phyloP scores from a whole-genome alignment of 2,329 filamentous ascomycete species.

The Ceratocystis destructans region DNA sequence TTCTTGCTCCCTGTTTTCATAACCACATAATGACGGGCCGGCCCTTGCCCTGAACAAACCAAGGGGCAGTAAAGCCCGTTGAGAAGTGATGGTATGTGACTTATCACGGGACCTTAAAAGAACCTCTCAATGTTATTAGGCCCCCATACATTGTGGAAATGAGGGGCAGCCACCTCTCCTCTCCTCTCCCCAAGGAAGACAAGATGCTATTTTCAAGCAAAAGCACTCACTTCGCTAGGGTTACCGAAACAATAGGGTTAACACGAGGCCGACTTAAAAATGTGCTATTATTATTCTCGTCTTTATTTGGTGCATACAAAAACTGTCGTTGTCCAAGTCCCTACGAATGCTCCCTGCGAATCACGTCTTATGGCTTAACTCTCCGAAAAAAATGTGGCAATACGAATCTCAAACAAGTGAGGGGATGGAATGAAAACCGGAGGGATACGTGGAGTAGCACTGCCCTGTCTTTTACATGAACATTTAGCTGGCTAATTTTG shows the following conservation, averaged over 20 bases:
- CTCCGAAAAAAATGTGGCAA: not conserved
- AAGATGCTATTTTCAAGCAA: no score
- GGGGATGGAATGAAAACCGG: not conserved
- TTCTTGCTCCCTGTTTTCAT: not conserved
- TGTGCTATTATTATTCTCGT: not conserved
- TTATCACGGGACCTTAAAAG: not conserved
- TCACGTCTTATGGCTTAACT: not conserved
- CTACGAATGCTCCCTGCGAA: not conserved
- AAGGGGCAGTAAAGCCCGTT: not conserved
- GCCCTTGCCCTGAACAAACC: not conserved
- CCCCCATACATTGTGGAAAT: no score
- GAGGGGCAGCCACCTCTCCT: no score
- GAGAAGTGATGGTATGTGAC: not conserved
- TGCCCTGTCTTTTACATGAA: not conserved
- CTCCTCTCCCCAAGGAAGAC: no score
- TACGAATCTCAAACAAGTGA: conserved; percentile 7
- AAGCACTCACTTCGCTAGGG: not conserved
- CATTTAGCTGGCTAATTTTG: not conserved
- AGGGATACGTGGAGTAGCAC: not conserved
- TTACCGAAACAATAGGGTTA: not conserved
- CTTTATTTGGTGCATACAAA: not conserved
- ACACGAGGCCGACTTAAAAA: no score
- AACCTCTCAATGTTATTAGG: not conserved
- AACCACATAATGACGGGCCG: not conserved
- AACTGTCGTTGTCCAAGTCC: no score